Conservation (phyloP, 2,329 filamentous ascomycete genomes). For the Fusarium sp. region DNA sequence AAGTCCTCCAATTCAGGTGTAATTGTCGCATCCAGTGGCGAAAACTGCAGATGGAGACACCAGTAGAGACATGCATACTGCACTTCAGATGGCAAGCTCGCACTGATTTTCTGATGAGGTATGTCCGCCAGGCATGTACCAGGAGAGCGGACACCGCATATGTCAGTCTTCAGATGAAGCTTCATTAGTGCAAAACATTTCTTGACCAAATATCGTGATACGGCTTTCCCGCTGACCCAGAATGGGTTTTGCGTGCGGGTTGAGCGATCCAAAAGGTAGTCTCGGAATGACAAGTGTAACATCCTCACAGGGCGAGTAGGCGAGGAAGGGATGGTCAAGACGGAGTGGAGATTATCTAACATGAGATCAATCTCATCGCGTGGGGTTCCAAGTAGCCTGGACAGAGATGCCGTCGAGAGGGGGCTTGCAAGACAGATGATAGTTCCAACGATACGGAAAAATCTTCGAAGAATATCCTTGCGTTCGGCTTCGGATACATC, state of each 20-base stretch:
- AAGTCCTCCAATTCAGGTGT: not conserved
- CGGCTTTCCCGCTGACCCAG: not conserved
- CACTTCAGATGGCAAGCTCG: not conserved
- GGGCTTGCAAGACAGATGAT: not conserved
- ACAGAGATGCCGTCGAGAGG: not conserved
- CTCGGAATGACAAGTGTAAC: not conserved
- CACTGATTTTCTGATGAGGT: not conserved
- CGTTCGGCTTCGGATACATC: not conserved
- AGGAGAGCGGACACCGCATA: not conserved
- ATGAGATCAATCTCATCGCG: not conserved
- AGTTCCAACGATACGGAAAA: not conserved
- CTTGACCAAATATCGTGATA: not conserved
- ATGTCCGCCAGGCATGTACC: not conserved
- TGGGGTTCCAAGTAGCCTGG: not conserved
- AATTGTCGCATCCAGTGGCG: too few species aligned
- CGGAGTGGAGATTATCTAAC: not conserved
- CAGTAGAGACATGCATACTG: slow-evolving; percentile 1
- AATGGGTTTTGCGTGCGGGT: not conserved
- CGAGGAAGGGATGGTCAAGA: not conserved
- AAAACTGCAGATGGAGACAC: not conserved
- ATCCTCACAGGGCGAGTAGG: not conserved
- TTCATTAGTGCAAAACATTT: not conserved
- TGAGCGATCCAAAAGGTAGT: not conserved
- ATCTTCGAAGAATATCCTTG: not conserved
- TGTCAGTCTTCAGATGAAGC: not conserved